Conservation (phyloP, 2,329 filamentous ascomycete species). For the Fusarium domesticum region DNA sequence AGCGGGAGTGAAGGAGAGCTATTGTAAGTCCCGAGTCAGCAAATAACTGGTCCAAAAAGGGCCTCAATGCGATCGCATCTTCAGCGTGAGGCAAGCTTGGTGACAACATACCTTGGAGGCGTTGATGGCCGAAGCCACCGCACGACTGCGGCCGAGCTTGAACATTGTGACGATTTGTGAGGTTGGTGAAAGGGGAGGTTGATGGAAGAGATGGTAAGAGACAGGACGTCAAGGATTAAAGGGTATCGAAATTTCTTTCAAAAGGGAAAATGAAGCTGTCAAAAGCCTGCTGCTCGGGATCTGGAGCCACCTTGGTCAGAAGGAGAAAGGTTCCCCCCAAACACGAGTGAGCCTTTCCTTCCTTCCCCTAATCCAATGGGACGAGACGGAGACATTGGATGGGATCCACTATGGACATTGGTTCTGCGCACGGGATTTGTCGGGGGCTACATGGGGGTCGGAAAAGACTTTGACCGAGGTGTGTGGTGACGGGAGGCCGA, state of each 20-base stretch:
- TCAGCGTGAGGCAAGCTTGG: slow-evolving; percentile 14
- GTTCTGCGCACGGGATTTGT: slow-evolving; percentile 28
- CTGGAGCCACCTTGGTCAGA: slow-evolving; percentile 13
- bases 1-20: slow-evolving; percentile 40
- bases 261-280: slow-evolving; percentile 19
- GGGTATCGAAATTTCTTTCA: slow-evolving; percentile 23
- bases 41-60: background rate
- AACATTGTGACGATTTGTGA: slow-evolving; percentile 59
- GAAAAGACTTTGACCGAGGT: slow-evolving; percentile 25
- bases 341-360: background rate
- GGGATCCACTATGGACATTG: slow-evolving; percentile 10
- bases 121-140: slow-evolving; percentile 75
- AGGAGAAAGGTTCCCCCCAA: background rate
- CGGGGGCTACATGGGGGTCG: slow-evolving; percentile 16
- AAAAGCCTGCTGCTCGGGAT: slow-evolving; percentile 17
- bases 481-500: slow-evolving; percentile 4
- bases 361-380: background rate
- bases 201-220: slow-evolving; percentile 16
- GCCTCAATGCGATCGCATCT: background rate
- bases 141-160: slow-evolving; percentile 78
- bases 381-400: slow-evolving; percentile 1
- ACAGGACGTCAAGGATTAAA: slow-evolving; percentile 8
- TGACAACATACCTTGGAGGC: slow-evolving; percentile 66
- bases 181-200: slow-evolving; percentile 6
- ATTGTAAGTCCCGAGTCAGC: slow-evolving; percentile 13